Percentiles rank a stretch among this genome's conserved stretches.
Evolutionary conservation across 140 eudicot genomes (phyloP).

Genomic region (Cichorium intybus): DNA sequence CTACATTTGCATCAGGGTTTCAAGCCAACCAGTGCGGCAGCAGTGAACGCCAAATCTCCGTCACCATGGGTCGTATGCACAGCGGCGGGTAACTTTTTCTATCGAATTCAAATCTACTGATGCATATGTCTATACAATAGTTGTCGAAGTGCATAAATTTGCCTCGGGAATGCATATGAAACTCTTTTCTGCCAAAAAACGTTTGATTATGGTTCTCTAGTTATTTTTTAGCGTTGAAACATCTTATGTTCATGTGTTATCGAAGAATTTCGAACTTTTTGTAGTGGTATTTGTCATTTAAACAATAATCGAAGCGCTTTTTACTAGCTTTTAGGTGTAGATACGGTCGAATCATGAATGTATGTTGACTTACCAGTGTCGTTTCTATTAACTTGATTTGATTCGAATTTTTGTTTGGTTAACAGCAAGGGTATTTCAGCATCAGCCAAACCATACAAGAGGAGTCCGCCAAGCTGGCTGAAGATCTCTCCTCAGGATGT

Average conservation of each 20-base stretch:
- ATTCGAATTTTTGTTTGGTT: not conserved
- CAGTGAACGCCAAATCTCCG: conserved; percentile 7
- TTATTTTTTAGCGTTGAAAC: not conserved
- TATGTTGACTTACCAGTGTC: not conserved
- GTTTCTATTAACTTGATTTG: not conserved
- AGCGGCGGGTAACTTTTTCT: conserved; percentile 30
- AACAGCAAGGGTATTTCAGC: conserved; percentile 54
- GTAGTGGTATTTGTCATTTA: not conserved
- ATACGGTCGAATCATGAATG: not conserved
- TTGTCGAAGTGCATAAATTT: not conserved
- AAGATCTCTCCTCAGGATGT: conserved; percentile 53
- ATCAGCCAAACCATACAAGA: conserved; percentile 50
- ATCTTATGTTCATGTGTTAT: not conserved
- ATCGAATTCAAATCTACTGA: not conserved
- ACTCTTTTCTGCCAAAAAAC: not conserved
- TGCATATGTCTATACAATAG: not conserved
- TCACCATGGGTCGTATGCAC: conserved; percentile 58
- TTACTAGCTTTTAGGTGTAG: not conserved
- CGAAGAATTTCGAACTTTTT: not conserved
- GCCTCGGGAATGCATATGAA: not conserved
- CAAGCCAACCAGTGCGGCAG: conserved; percentile 8
- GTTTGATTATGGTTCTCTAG: not conserved
- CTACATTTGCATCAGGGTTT: not conserved
- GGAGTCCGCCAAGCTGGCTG: conserved; percentile 48
- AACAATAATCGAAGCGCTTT: not conserved